Evolutionary conservation across 495 filamentous ascomycete genomes (phyloP).

Genomic region (Hyaloscypha finlandica): DNA sequence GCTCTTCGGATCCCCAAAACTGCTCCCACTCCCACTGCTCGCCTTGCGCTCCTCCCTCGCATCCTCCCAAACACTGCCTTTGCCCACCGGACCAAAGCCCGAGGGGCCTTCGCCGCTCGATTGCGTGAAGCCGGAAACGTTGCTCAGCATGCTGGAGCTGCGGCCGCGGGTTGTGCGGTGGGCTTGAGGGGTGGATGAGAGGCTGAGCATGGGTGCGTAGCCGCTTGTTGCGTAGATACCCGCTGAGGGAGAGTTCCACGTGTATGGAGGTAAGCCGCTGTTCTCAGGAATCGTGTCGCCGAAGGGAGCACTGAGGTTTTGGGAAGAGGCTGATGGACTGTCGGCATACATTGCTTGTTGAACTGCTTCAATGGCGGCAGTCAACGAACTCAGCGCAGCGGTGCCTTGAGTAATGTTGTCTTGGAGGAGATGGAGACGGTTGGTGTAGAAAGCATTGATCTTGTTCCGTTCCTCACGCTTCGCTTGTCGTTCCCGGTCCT

Average conservation of each 20-base stretch:
- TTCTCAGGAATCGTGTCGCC: conserved; percentile 20
- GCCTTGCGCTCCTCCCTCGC: conserved; percentile 24
- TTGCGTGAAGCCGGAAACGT: conserved; percentile 67
- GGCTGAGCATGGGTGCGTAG: conserved; percentile 2
- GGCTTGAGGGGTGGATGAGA: conserved; percentile 4
- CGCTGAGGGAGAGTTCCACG: conserved; percentile 1
- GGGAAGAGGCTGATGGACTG: conserved; percentile 19
- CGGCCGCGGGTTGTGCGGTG: conserved; percentile 51
- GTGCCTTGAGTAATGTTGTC: conserved; percentile 16
- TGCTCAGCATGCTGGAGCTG: conserved; percentile 64
- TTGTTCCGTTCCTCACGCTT: conserved; percentile 65
- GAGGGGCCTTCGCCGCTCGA: conserved; percentile 45
- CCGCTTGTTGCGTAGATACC: conserved; percentile 11
- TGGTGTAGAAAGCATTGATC: conserved; percentile 45
- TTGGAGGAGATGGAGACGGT: conserved; percentile 17
- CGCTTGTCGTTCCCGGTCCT: conserved; percentile 65
- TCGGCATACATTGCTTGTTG: conserved; percentile 15
- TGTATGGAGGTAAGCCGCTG: conserved; percentile 25
- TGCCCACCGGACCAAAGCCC: background rate
- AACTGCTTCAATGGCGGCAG: background rate
- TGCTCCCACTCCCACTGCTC: conserved; percentile 29
- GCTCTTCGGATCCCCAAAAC: conserved; percentile 34
- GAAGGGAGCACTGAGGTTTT: conserved; percentile 24
- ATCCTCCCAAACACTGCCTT: conserved; percentile 14
- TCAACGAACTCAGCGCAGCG: background rate